Evolutionary conservation across 2,329 filamentous ascomycete species (phyloP), one percentile per base, ranked within the genome.

Genomic region (Fusarium scirpi): DNA sequence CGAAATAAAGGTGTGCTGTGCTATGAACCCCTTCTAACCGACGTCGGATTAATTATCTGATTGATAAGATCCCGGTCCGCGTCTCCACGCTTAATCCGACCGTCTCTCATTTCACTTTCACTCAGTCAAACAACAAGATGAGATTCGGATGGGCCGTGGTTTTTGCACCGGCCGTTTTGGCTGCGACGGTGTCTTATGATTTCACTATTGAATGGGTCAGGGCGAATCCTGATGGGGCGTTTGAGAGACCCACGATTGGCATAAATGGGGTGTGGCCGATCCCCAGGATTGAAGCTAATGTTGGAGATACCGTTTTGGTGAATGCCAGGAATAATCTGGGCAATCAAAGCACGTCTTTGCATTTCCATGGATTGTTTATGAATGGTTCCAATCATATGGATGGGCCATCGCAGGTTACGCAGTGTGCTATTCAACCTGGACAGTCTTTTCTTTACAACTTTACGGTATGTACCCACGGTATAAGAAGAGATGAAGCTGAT

Each of bases 181-280:
- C 81, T 30, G 84, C 81, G 11, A 87, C 83, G 0, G 81, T 90
- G 57, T 85, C 82, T 7, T 87, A 91, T 75, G 84, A 92, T 77
- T 93, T 91, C 81, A 88, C 90, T 73, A 84, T 93, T 68, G 87
- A 85, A 62, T 94, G 92, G 92, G 88, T 93, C 13, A 86, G 81
- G 44, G 87, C 90, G 34, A 91, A 92, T 73, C 93, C 92, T 0
- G 92, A 95, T 80, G 90, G 89, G 24, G 82, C 85, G 10, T 85
- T 85, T 63, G 83, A 87, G 41, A 86, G 92, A 32, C 85, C 89
- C n/a, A 87, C 87, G 6, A 92, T 95, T 76, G 92, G 91, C 47
- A 91, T 96, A 81, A 95, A 96, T 74, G 88, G 87, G 7, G 78
- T 90, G 80, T 94, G 92, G 91, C 93, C 92, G 3, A 85, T 92